Conservation (phyloP, 2,329 filamentous ascomycete species). For the Aspergillus sp. region DNA sequence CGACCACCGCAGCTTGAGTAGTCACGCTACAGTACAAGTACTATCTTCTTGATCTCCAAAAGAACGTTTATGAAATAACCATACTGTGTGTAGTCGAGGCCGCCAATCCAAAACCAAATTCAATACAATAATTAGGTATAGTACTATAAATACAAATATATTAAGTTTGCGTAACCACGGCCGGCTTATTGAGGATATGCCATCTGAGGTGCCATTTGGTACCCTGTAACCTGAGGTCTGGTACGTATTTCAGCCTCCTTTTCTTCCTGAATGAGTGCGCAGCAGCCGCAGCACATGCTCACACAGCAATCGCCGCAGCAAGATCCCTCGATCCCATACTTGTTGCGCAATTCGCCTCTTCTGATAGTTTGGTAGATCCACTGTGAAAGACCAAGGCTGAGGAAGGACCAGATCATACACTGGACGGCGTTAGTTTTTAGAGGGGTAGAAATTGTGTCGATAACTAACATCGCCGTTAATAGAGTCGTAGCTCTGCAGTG, state of each 20-base stretch:
- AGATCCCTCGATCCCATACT: slow-evolving; percentile 18
- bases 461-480: slow-evolving; percentile 14
- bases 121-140: too few relatives aligned
- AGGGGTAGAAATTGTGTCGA: background rate
- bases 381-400: slow-evolving; percentile 16
- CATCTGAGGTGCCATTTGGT: slow-evolving; percentile 15
- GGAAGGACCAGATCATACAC: slow-evolving; percentile 18
- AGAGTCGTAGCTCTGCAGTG: slow-evolving; percentile 9
- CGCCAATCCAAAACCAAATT: too few relatives aligned
- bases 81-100: too few relatives aligned
- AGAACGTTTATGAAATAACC: too few relatives aligned
- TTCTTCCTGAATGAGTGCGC: slow-evolving; percentile 25
- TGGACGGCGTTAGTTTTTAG: background rate
- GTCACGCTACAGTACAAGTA: too few relatives aligned
- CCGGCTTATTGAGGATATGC: slow-evolving; percentile 1
- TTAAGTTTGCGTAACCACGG: too few relatives aligned
- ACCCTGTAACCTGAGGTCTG: slow-evolving; percentile 16
- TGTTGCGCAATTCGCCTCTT: slow-evolving; percentile 20
- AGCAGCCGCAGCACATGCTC: slow-evolving; percentile 22
- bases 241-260: slow-evolving; percentile 23
- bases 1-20: too few relatives aligned
- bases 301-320: slow-evolving; percentile 24
- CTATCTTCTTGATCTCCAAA: too few relatives aligned
- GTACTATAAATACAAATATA: too few relatives aligned
- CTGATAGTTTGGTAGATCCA: slow-evolving; percentile 25